Evolutionary conservation across 495 filamentous ascomycete species (phyloP), one percentile per base, ranked within the genome.

Genomic region (Amphirosellinia nigrospora): DNA sequence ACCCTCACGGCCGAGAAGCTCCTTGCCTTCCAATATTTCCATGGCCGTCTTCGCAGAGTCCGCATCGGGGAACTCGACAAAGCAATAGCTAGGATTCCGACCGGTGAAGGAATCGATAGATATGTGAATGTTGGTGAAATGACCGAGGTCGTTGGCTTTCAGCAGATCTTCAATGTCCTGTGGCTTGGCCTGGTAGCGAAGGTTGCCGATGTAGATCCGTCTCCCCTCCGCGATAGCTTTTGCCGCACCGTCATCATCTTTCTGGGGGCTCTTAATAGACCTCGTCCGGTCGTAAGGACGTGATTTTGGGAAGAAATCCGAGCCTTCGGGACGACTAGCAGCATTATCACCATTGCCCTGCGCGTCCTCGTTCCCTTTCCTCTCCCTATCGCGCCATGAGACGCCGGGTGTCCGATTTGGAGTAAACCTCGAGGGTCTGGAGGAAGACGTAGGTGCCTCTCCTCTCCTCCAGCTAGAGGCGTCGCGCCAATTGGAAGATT

Each of bases 51-150:
- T 83, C 1, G 89, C 89, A 23, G 84, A 72, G n/a, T 87, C 86
- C 66, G 82, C 82, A 38, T 81, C 84, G 23, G 79, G 68, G 62
- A 92, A 84, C 72, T 92, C 89, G 61, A 91, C 86, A 64, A 92
- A 92, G 79, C 90, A 92, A 79, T 91, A 92, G 7, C 89, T 90
- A 4, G 89, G 89, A 75, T 92, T 92, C 16, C 89, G 79, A 53
- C 88, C 88, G 28, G 87, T 89, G 73, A 90, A 88, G 21, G 89
- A 88, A 75, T 92, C 89, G 60, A 90, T 83, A 10, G 88, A 88
- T 74, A 92, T 90, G 74, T 89, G 88, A 69, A 92, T 88, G 45
- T 85, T 85, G 74, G 86, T 83, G 73, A 87, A 81, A 34, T 71
- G 73, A 4, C 50, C 65, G 26, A 86, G 86, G 56, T 80, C 82